Evolutionary conservation across 1,139 yeast genomes (phyloP), one percentile per base, ranked within the genome.

Genomic region (Candida labiduridarum): DNA sequence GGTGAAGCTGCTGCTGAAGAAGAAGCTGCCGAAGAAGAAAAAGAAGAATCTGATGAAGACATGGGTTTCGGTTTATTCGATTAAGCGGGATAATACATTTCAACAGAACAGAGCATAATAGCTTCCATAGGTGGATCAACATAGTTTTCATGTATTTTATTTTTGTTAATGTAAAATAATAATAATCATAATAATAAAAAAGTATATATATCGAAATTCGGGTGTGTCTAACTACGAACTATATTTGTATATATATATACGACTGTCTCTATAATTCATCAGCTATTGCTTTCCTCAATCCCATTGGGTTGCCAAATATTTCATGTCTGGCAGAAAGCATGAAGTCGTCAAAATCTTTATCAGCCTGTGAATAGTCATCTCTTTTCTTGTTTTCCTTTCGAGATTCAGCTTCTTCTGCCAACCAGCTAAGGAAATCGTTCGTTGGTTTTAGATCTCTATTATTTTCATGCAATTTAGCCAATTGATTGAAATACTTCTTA

Each of bases 221-320:
- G 11, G n/a, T 15, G 9, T 41, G 15, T 25, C 31, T 31, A 29
- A 11, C 15, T 41, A 45, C 12, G 19, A 40, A 19, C 22, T 19
- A 19, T 4, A 19, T 19, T 7, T 25, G 29, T 25, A 25, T 25
- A 25, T 25, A 19, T 19, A 19, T 19, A 19, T 25, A 9, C 29
- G 10, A 6, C 27, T 9, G 42, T 25, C 36, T 64, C 43, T 71
- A 81, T 36, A 84, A 65, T 52, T 84, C 89, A 62, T 83, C 87
- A 10, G 71, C 71, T 52, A 72, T 59, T 44, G 81, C 83, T 59
- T 84, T 84, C 53, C 92, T 75, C 49, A 73, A 66, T 0, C 88
- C 96, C 62, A 81, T 74, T 10, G 89, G 90, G 60, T 90, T 90
- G 1, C 96, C 97, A 70, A 89, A 90, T 1, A 87, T 82, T 31